Evolutionary conservation across 305 asterid genomes (phyloP).

Genomic region (Solanum hybrid): DNA sequence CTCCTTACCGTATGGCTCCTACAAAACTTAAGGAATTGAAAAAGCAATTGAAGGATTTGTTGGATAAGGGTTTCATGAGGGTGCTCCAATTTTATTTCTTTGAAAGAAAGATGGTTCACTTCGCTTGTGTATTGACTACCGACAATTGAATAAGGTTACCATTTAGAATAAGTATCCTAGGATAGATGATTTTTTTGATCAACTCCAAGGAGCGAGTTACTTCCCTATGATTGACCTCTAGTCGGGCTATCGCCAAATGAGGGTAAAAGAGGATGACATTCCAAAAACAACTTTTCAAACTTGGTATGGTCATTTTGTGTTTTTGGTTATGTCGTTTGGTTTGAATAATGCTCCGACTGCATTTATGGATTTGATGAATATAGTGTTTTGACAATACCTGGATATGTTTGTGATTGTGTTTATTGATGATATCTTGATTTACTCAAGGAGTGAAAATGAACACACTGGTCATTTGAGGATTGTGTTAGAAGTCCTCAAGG

Average conservation of each 20-base stretch:
- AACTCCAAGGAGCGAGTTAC: not conserved
- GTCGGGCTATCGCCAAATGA: not conserved
- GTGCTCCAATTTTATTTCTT: not conserved
- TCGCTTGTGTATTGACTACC: not conserved
- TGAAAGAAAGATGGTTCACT: not conserved
- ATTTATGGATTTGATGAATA: not conserved
- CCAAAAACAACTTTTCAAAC: not conserved
- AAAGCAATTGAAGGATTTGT: not conserved
- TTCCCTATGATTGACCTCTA: not conserved
- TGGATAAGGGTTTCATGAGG: not conserved
- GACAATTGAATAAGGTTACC: not conserved
- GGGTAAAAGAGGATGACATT: not conserved
- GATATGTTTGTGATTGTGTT: not conserved
- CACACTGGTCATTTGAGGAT: not conserved
- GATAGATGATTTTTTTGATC: not conserved
- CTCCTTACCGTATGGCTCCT: not conserved
- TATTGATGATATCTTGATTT: not conserved
- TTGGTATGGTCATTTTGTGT: not conserved
- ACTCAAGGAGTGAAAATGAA: not conserved
- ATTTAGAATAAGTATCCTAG: not conserved
- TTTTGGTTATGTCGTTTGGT: not conserved
- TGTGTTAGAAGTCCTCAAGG: not conserved
- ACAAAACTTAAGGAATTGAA: not conserved
- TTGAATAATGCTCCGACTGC: not conserved
- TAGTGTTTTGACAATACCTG: not conserved